Conservation (phyloP, 169 alveolate species). For the Babesia divergens region DNA sequence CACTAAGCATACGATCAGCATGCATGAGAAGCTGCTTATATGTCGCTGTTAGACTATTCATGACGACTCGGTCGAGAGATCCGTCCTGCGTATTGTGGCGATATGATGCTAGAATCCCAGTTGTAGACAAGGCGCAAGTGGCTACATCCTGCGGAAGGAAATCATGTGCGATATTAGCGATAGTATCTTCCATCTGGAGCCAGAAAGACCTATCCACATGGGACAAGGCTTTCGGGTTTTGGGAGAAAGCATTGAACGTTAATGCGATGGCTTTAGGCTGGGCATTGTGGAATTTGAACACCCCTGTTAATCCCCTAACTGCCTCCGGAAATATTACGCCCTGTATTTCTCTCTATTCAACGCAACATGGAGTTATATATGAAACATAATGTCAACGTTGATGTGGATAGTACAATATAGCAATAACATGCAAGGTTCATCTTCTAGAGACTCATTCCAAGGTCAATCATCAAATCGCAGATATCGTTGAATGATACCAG, state of each 20-base stretch:
- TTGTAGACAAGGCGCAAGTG: slow-evolving; percentile 2
- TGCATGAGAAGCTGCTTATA: neutral
- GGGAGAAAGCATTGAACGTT: slow-evolving; percentile 26
- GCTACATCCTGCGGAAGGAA: slow-evolving; percentile 2
- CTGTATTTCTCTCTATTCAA: neutral
- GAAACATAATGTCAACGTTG: neutral
- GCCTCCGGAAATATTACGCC: neutral
- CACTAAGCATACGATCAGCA: neutral
- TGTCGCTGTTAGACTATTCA: neutral
- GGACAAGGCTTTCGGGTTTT: slow-evolving; percentile 5
- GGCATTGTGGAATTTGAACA: slow-evolving; percentile 22
- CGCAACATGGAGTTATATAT: neutral
- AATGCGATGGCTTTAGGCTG: slow-evolving; percentile 46
- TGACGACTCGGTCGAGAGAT: neutral
- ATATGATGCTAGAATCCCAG: slow-evolving; percentile 8
- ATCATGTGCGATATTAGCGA: neutral
- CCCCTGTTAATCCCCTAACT: neutral
- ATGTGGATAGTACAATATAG: neutral
- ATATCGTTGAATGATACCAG: too few relatives aligned
- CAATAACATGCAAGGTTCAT: too few relatives aligned
- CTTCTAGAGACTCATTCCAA: too few relatives aligned
- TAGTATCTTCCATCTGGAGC: neutral
- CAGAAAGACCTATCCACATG: neutral
- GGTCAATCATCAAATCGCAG: too few relatives aligned
- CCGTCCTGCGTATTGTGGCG: neutral